Conservation (phyloP, 179 eudicot genomes). For the Corrigiola litoralis region DNA sequence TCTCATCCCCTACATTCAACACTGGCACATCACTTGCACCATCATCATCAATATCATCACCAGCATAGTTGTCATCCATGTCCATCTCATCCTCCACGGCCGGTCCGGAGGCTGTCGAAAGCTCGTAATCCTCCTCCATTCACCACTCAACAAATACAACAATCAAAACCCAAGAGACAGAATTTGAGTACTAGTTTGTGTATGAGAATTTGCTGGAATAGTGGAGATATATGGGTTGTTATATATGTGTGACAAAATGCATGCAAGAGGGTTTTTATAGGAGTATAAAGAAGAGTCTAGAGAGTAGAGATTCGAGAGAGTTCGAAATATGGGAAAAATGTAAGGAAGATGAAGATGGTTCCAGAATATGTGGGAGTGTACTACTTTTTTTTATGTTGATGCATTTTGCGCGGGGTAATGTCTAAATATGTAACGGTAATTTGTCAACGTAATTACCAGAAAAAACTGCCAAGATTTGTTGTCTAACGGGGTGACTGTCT, state of each 20-base stretch:
- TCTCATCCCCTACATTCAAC: constrained; percentile 40
- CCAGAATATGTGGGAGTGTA: constrained; percentile 4
- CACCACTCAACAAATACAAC: neutral
- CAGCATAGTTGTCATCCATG: neutral
- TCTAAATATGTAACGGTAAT: neutral
- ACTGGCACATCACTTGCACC: constrained; percentile 22
- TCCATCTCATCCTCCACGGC: constrained; percentile 20
- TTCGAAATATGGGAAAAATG: constrained; percentile 2
- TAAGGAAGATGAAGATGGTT: constrained; percentile 9
- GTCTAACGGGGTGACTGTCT: no score
- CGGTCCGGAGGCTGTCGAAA: constrained; percentile 27
- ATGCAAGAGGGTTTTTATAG: neutral
- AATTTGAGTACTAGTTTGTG: no score
- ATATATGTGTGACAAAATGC: no score
- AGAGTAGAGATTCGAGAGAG: constrained; percentile 14
- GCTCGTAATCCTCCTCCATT: constrained; percentile 41
- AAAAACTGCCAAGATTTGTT: no score
- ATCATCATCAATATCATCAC: neutral
- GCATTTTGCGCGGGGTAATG: neutral
- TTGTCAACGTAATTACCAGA: no score
- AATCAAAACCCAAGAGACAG: neutral
- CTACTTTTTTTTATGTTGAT: neutral
- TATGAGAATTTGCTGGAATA: no score
- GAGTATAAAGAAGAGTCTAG: neutral
- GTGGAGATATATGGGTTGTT: no score